Conservation (phyloP, 129 eudicot genomes). For the Flaveria sonorensis region DNA sequence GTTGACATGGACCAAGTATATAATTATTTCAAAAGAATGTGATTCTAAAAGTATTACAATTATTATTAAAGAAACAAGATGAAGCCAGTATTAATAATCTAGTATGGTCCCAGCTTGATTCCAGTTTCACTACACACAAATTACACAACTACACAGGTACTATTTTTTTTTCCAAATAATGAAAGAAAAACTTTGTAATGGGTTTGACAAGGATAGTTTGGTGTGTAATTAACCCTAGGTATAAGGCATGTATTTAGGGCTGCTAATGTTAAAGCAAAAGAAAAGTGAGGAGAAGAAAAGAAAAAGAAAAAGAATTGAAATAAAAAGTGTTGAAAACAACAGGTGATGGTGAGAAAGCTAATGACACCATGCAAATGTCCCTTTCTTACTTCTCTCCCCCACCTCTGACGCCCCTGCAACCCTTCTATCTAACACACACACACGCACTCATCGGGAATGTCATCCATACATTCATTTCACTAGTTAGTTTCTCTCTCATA, state of each 20-base stretch:
- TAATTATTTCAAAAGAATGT: too few species aligned
- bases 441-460: conserved; percentile 64
- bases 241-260: not conserved
- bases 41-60: too few species aligned
- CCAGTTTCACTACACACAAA: not conserved
- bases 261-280: too few species aligned
- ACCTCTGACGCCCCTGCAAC: conserved; percentile 87
- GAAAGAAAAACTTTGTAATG: not conserved
- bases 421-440: not conserved
- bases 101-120: not conserved
- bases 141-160: not conserved
- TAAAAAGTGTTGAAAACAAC: conserved; percentile 60
- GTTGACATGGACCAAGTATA: too few species aligned
- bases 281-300: not conserved
- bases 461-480: conserved; percentile 35
- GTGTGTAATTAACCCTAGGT: not conserved
- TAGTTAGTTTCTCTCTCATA: not conserved
- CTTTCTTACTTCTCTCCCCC: conserved; percentile 64
- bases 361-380: conserved; percentile 79
- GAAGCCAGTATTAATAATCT: not conserved
- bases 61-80: not conserved
- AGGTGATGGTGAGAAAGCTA: conserved; percentile 77
- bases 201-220: not conserved
- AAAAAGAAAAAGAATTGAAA: not conserved
- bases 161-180: too few species aligned